Evolutionary conservation across 2,329 filamentous ascomycete species (phyloP).

Genomic region (Sporothrix luriei): DNA sequence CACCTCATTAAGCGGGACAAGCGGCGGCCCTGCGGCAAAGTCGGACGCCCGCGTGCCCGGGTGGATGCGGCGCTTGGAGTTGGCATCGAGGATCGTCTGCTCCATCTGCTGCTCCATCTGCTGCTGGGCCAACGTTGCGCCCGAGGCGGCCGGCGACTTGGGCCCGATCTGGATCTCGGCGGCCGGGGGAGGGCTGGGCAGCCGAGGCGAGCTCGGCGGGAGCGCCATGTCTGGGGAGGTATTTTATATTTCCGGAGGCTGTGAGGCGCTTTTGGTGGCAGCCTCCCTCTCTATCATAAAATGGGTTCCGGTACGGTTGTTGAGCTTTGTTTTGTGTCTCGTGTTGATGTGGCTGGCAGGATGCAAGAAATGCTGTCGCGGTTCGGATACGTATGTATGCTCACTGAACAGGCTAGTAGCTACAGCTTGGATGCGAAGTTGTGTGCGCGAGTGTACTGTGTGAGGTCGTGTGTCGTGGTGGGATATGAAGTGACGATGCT

Average conservation of each 20-base stretch:
- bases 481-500: not conserved
- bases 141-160: constrained; percentile 37
- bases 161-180: constrained; percentile 86
- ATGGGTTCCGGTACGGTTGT: not conserved
- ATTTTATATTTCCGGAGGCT: not conserved
- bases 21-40: constrained; percentile 88
- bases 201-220: constrained; percentile 79
- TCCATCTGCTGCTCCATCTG: constrained; percentile 63
- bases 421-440: not conserved
- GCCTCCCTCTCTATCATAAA: not conserved
- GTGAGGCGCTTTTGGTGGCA: not conserved
- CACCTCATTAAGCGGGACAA: constrained; percentile 84
- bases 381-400: not conserved
- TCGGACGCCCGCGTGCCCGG: constrained; percentile 89
- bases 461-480: not conserved
- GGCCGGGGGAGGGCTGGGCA: constrained; percentile 91
- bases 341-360: not conserved
- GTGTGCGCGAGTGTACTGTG: not conserved
- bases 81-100: constrained; percentile 67
- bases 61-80: constrained; percentile 80
- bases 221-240: constrained; percentile 49
- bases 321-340: not conserved
- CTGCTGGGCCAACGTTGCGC: constrained; percentile 51
- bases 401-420: not conserved
- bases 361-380: not conserved